Evolutionary conservation across 2,329 filamentous ascomycete genomes (phyloP).

Genomic region (Aspergillus novoparasiticus): DNA sequence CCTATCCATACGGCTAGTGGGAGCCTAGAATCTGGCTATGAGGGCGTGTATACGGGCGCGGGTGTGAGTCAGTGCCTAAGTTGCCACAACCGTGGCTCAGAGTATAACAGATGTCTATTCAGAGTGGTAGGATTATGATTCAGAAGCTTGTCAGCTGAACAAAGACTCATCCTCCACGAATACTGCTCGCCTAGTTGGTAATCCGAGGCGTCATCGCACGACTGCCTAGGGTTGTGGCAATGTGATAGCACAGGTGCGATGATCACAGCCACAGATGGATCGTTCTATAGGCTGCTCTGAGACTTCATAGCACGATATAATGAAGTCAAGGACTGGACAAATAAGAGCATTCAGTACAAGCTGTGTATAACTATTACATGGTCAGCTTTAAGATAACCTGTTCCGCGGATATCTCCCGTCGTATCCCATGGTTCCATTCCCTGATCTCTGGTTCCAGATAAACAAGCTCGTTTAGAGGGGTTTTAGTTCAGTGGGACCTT

Average conservation of each 20-base stretch:
- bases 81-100: neutral
- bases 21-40: neutral
- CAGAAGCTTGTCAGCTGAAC: conserved; percentile 1
- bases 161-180: neutral
- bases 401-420: conserved; percentile 11
- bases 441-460: conserved; percentile 5
- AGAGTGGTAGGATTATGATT: neutral
- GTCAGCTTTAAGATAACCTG: neutral
- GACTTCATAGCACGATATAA: neutral
- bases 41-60: neutral
- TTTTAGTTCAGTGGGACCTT: conserved; percentile 14
- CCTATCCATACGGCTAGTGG: neutral
- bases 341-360: neutral
- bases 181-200: neutral
- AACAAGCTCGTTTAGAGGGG: conserved; percentile 10
- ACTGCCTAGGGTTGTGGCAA: neutral
- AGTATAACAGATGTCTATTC: neutral
- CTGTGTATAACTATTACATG: neutral
- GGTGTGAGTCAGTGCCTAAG: conserved; percentile 3
- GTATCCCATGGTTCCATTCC: conserved; percentile 8
- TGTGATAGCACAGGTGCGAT: neutral
- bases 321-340: neutral
- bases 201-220: neutral
- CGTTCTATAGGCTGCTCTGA: neutral
- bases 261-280: neutral